Base-by-base conservation (phyloP, 371 early-diverging fungal species). In the Rhizopus microsporus region DNA sequence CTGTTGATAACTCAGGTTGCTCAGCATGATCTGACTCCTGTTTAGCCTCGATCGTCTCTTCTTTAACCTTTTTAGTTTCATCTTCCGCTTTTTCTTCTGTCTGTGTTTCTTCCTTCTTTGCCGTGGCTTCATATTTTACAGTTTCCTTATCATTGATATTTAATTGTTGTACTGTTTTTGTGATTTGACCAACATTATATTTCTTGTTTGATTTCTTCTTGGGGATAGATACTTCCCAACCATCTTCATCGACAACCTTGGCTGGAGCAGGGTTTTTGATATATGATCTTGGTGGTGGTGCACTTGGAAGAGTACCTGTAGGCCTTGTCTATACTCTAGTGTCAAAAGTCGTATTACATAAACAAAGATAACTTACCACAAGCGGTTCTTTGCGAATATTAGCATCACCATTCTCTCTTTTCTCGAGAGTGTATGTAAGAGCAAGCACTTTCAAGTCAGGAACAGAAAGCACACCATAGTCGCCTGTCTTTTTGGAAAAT, bases 401-500 rank as follows among this genome's bases (percentile, higher is more conserved):
- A 9, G 68, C 72, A 57, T 65, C 66, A 4, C 93, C 94, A 55
- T 84, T 84, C 37, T 67, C 71, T 69, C 88, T 88, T 60, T 85
- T 84, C 60, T 93, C 96, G 45, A 98, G 68, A 78, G 87, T 92
- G 54, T 88, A 88, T 4, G 94, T 87, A 65, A 98, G 75, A 1
- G 97, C 97, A 46, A 98, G 71, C 5, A 97, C 91, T 61, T 87
- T 88, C 55, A 97, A 65, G 87, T 98, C 98, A 4, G 93, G 88
- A 35, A 79, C 64, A 4, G 93, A 91, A 37, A 98, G 76, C 8
- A 83, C 81, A 12, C 92, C 77, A 67, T 81, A 93, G 74, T 98
- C 98, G 39, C 98, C 98, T 1, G 98, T 96, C 75, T 88, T 89
- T 60, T 90, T 92, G 33, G 97, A 82, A 68, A 95, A 95, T 17